Evolutionary conservation across 179 eudicot species (phyloP).

Genomic region (Silene coronaria): DNA sequence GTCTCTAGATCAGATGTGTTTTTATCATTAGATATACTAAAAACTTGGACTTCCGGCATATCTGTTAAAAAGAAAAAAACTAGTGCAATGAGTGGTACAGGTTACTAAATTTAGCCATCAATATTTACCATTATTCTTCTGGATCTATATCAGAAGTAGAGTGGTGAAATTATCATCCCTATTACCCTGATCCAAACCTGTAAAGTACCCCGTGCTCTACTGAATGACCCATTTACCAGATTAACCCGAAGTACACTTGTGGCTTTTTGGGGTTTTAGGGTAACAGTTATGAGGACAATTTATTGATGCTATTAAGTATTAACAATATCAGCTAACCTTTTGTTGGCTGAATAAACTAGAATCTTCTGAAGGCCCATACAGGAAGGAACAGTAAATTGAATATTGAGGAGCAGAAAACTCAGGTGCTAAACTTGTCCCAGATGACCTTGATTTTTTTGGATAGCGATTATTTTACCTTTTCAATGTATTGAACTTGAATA

Average conservation of each 20-base stretch:
- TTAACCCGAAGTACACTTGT: no score
- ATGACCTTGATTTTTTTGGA: background rate
- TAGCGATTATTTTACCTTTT: background rate
- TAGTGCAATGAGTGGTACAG: no score
- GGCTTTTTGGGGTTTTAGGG: no score
- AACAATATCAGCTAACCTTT: background rate
- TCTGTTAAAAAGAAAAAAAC: no score
- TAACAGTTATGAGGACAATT: background rate
- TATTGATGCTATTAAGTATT: background rate
- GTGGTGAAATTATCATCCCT: background rate
- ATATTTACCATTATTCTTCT: background rate
- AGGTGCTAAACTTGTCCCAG: conserved; percentile 38
- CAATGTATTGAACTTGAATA: conserved; percentile 5
- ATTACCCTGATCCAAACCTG: no score
- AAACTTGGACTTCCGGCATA: no score
- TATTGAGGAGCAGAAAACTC: conserved; percentile 69
- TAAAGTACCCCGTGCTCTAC: background rate
- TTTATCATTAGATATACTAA: no score
- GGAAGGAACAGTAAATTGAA: conserved; percentile 57
- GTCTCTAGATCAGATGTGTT: no score
- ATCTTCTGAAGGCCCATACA: conserved; percentile 68
- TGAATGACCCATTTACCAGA: background rate
- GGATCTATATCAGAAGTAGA: conserved; percentile 43
- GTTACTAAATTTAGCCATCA: background rate
- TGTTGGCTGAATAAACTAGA: conserved; percentile 33